These are phyloP conservation scores for Onygenales sp. DNA, from an alignment of 2,329 filamentous ascomycete genomes.

Conservation along the genomic window DNA sequence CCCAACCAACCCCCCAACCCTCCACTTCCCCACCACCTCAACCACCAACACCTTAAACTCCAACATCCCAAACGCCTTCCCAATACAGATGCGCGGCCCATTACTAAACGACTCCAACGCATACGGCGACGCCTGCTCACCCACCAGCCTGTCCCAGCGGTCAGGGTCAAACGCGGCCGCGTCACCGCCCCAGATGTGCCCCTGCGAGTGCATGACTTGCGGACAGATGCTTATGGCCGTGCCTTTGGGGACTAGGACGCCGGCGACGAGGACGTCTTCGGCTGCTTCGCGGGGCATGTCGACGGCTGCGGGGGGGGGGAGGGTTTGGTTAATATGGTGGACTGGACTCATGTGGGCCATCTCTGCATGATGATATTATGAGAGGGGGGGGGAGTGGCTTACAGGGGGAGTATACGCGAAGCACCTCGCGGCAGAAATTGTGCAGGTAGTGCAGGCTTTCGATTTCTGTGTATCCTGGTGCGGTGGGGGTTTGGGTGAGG, in stretches of 20 bases:
- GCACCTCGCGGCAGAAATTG: constrained; percentile 36
- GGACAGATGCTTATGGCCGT: not conserved
- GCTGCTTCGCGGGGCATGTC: not conserved
- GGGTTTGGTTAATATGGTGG: too few species aligned
- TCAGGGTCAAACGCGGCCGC: constrained; percentile 13
- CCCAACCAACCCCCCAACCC: not conserved
- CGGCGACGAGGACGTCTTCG: not conserved
- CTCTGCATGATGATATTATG: too few species aligned
- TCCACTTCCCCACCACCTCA: constrained; percentile 7
- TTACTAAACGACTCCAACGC: constrained; percentile 10
- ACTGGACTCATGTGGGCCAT: too few species aligned
- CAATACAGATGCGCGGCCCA: constrained; percentile 10
- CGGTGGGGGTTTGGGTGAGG: constrained; percentile 16
- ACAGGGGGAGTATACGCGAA: constrained; percentile 34
- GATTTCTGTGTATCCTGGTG: constrained; percentile 25
- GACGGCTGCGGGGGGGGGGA: not conserved
- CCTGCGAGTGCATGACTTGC: constrained; percentile 6
- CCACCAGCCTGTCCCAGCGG: constrained; percentile 7
- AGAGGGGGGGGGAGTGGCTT: constrained; percentile 1
- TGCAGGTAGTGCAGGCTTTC: constrained; percentile 32
- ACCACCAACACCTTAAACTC: constrained; percentile 15
- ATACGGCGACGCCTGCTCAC: constrained; percentile 13
- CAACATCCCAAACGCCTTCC: constrained; percentile 12
- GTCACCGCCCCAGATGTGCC: constrained; percentile 13
- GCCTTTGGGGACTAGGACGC: not conserved